Conservation (phyloP, 108 stramenopile species). For the Cyclotella baltica region DNA sequence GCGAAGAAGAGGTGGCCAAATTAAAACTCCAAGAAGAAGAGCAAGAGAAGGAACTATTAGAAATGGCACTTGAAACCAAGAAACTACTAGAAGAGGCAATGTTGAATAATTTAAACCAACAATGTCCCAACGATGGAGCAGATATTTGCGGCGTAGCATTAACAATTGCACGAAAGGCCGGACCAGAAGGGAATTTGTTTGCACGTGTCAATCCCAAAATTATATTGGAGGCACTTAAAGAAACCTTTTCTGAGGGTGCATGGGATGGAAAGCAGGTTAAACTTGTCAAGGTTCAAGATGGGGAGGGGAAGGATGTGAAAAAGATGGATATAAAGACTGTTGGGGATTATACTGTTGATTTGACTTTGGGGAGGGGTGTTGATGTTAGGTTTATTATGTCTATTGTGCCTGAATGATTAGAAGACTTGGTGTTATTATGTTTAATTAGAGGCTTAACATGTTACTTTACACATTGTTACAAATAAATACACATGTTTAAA, state of each 20-base stretch:
- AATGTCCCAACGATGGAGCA: slow-evolving; percentile 15
- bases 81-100: slow-evolving; percentile 23
- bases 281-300: slow-evolving; percentile 53
- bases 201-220: slow-evolving; percentile 78
- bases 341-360: slow-evolving; percentile 59
- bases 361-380: slow-evolving; percentile 64
- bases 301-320: slow-evolving; percentile 56
- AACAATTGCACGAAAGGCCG: slow-evolving; percentile 59
- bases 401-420: slow-evolving; percentile 52
- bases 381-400: slow-evolving; percentile 55
- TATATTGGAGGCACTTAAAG: slow-evolving; percentile 63
- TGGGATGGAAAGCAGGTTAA: slow-evolving; percentile 61
- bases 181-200: slow-evolving; percentile 83
- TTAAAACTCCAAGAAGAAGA: slow-evolving; percentile 48
- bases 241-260: slow-evolving; percentile 48
- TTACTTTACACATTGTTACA: too few relatives aligned
- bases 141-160: slow-evolving; percentile 42
- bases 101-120: slow-evolving; percentile 31
- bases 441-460: too few relatives aligned
- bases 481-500: too few relatives aligned
- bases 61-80: slow-evolving; percentile 47
- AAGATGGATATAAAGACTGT: slow-evolving; percentile 74
- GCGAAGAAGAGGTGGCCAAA: slow-evolving; percentile 69
- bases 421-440: too few relatives aligned
- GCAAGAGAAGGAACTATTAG: slow-evolving; percentile 43